phyloP scores from a whole-genome alignment of 768 basidiomycete genomes.

The Mycena indigotica region DNA sequence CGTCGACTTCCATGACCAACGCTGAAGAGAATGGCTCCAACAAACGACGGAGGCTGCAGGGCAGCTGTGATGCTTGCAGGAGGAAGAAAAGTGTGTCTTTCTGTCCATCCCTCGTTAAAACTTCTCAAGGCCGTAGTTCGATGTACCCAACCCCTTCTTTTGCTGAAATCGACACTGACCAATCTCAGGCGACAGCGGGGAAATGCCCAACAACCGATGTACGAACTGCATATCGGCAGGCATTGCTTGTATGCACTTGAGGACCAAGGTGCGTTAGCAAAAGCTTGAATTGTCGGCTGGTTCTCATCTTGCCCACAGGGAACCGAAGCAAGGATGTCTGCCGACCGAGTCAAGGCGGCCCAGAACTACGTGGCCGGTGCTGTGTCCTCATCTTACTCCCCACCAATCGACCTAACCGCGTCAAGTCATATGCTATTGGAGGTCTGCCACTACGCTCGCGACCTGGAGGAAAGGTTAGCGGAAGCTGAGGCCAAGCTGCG shows the following conservation, averaged over 20 bases:
- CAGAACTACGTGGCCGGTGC: slow-evolving; percentile 14
- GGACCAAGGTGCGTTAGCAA: slow-evolving; percentile 48
- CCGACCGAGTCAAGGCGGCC: slow-evolving; percentile 8
- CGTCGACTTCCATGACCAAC: too few relatives aligned
- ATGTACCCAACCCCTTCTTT: background rate
- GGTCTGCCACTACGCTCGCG: slow-evolving; percentile 17
- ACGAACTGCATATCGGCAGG: slow-evolving; percentile 55
- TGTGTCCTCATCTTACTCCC: slow-evolving; percentile 13
- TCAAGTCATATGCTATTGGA: slow-evolving; percentile 7
- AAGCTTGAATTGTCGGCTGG: background rate
- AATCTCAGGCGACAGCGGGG: slow-evolving; percentile 54
- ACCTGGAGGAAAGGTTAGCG: slow-evolving; percentile 14
- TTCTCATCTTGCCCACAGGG: background rate
- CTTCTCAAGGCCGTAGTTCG: too few relatives aligned
- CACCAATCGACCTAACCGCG: slow-evolving; percentile 9
- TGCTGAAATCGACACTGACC: background rate
- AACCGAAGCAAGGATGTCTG: slow-evolving; percentile 2
- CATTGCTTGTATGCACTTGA: slow-evolving; percentile 58
- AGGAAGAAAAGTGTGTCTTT: too few relatives aligned
- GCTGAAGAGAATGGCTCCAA: too few relatives aligned
- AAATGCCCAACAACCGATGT: slow-evolving; percentile 55
- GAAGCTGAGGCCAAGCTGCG: slow-evolving; percentile 1
- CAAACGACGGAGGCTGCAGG: too few relatives aligned
- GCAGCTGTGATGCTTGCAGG: too few relatives aligned
- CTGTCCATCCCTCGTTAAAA: too few relatives aligned